phyloP scores from a whole-genome alignment of 495 filamentous ascomycete species.

The Eremomyces bilateralis region DNA sequence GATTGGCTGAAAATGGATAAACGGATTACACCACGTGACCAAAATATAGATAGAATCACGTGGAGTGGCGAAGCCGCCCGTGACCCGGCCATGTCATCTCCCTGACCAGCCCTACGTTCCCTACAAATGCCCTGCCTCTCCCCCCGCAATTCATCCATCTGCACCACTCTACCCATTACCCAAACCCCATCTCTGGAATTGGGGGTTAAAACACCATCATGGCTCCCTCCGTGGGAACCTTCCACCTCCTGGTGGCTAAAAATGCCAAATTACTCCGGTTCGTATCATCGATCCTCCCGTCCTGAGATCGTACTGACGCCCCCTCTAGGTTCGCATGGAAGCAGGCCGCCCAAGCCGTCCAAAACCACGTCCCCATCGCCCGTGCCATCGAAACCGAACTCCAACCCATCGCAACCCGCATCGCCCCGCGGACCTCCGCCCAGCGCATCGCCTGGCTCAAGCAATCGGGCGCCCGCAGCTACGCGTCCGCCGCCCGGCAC shows the following conservation, averaged over 20 bases:
- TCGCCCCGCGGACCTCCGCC: conserved; percentile 41
- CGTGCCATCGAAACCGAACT: conserved; percentile 26
- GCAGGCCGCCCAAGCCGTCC: conserved; percentile 11
- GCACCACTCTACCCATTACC: no score
- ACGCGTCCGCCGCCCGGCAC: conserved; percentile 43
- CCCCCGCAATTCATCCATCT: no score
- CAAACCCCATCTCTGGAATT: no score
- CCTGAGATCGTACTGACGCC: neutral
- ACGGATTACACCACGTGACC: no score
- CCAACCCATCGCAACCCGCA: conserved; percentile 31
- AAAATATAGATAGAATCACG: no score
- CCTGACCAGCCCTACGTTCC: no score
- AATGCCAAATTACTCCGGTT: conserved; percentile 17
- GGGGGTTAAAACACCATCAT: no score
- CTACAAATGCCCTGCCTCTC: no score
- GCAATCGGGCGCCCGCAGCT: conserved; percentile 44
- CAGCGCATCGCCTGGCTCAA: conserved; percentile 49
- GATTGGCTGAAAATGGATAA: no score
- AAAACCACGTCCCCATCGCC: conserved; percentile 25
- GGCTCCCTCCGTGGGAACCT: conserved; percentile 12
- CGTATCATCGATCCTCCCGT: conserved; percentile 2
- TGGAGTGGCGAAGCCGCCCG: no score
- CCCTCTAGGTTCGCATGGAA: conserved; percentile 7
- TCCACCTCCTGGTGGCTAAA: conserved; percentile 17
- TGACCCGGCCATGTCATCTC: no score